Evolutionary conservation across 2,329 filamentous ascomycete species (phyloP), one percentile per base, ranked within the genome.

Genomic region (Cercospora sp.): DNA sequence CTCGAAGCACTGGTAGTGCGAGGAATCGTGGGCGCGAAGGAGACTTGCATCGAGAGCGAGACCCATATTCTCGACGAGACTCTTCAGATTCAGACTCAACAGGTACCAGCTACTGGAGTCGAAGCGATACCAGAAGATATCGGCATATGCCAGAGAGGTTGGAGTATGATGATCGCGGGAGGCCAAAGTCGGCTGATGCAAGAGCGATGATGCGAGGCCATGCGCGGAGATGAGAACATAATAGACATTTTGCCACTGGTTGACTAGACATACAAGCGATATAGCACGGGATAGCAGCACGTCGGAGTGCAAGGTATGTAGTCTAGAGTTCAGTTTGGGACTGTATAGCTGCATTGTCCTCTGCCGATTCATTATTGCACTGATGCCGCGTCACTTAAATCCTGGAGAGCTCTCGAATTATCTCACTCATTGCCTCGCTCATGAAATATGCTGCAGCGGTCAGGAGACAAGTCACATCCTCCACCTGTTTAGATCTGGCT

Each of bases 131-230:
- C 18, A 59, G 63, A 39, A 33, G 45, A 23, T 65, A 55, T 55
- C 64, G 57, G 18, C 42, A 65, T 39, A 65, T 65, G 57, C 64
- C 64, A 16, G 57, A 65, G 28, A 31, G 64, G 10, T 26, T 65
- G 12, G 64, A 61, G 30, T 65, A 65, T 20, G 57, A 65, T 31
- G 31, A 26, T 61, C 64, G 57, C 10, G 57, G 64, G 6, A 61
- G 64, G n/a, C 39, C 42, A 8, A 18, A 53, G 9, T 64, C 62
- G 26, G 53, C 48, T 16, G 7, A 18, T 59, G 48, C 62, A 1
- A 36, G 31, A 13, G 48, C 62, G 12, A 9, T 53, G 10, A 36
- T 55, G 45, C 61, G 61, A 23, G 61, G 45, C 9, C 28, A 30
- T 33, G 30, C 16, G 26, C 18, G 60, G 20, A 63, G 61, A 48